A percentile compares a stretch with the other conserved stretches of the same genome.
Conservation (phyloP, 441 rosid genomes). For the Syzygium malaccense region DNA sequence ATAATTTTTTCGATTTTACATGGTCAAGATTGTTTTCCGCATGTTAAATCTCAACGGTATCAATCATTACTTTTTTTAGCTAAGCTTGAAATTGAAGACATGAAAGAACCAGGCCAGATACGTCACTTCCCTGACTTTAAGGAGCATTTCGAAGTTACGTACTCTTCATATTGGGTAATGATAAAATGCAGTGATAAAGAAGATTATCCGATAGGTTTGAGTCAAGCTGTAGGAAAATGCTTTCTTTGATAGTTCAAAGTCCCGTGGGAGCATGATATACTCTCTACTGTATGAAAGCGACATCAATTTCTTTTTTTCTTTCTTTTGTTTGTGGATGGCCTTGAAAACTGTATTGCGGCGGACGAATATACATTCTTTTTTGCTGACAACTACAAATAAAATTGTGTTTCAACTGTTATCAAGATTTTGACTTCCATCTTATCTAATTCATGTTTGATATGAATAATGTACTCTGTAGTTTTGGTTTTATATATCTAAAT, state of each 20-base stretch:
- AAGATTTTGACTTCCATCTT: not conserved
- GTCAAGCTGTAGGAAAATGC: not conserved
- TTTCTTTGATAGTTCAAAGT: not conserved
- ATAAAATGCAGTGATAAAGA: not conserved
- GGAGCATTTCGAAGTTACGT: not conserved
- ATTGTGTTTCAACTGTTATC: not conserved
- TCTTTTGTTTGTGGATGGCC: not conserved
- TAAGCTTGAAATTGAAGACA: not conserved
- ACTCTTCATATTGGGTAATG: not conserved
- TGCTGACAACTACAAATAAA: not conserved
- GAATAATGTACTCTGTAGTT: not conserved
- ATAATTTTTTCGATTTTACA: too few relatives aligned
- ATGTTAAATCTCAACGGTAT: not conserved
- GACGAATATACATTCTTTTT: not conserved
- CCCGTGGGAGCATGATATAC: not conserved
- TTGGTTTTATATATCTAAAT: not conserved
- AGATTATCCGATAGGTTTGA: not conserved
- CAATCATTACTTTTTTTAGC: not conserved
- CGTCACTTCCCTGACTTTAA: not conserved
- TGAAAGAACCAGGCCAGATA: not conserved
- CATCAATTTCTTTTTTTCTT: not conserved
- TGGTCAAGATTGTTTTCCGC: not conserved
- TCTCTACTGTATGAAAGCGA: not conserved
- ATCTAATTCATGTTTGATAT: not conserved
- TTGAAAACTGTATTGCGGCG: not conserved